These are phyloP conservation scores for Dactylellina cionopaga DNA, from an alignment of 2,329 filamentous ascomycete genomes.

Conservation along the genomic window DNA sequence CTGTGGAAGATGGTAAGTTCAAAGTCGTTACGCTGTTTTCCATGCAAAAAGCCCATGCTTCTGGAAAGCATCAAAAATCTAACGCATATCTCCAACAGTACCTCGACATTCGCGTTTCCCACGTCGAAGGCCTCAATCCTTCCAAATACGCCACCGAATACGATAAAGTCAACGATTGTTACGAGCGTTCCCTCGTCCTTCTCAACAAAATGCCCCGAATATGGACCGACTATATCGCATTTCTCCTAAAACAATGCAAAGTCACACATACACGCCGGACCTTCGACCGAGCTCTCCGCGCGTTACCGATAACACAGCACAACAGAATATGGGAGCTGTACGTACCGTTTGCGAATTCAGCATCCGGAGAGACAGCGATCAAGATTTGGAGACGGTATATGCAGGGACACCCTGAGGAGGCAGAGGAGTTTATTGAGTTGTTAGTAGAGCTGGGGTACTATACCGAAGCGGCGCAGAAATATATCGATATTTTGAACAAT, in stretches of 20 bases:
- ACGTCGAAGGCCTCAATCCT: slow-evolving; percentile 83
- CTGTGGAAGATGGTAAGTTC: slow-evolving; percentile 86
- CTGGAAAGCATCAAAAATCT: slow-evolving; percentile 53
- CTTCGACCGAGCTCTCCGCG: slow-evolving; percentile 90
- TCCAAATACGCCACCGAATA: slow-evolving; percentile 82
- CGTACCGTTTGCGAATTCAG: slow-evolving; percentile 87
- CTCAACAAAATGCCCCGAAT: slow-evolving; percentile 99
- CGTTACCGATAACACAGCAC: slow-evolving; percentile 92
- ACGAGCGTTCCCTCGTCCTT: slow-evolving; percentile 89
- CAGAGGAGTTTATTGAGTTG: slow-evolving; percentile 93
- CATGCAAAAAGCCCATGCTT: no score
- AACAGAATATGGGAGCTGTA: slow-evolving; percentile 95
- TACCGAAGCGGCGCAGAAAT: slow-evolving; percentile 88
- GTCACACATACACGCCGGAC: slow-evolving; percentile 85
- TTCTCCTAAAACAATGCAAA: slow-evolving; percentile 89
- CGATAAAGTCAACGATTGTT: slow-evolving; percentile 92
- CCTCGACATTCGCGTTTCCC: slow-evolving; percentile 81
- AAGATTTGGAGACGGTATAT: slow-evolving; percentile 96
- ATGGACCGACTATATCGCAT: slow-evolving; percentile 96
- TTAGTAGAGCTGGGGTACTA: slow-evolving; percentile 82
- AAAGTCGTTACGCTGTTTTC: background rate
- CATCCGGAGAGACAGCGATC: slow-evolving; percentile 87
- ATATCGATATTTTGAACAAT: slow-evolving; percentile 92
- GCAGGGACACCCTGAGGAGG: slow-evolving; percentile 94
- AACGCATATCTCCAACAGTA: slow-evolving; percentile 71